phyloP scores from a whole-genome alignment of 768 basidiomycete species.

The Tylopilus sp. region DNA sequence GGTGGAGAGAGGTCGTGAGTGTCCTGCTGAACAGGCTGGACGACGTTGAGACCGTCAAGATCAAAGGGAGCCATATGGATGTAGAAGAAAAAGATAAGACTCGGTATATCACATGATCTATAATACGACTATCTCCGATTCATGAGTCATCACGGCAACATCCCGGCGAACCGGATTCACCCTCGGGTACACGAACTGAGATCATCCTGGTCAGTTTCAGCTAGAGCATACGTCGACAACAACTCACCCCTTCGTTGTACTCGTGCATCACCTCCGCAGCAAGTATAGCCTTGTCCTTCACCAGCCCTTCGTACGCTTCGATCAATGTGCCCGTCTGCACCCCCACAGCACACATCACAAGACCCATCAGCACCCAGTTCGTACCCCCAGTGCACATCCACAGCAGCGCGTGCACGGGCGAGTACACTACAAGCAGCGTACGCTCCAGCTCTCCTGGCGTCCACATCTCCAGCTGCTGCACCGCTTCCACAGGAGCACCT shows the following conservation, averaged over 20 bases:
- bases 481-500: conserved; percentile 42
- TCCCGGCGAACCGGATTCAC: conserved; percentile 73
- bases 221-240: background rate
- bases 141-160: conserved; percentile 81
- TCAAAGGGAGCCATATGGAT: conserved; percentile 54
- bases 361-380: conserved; percentile 72
- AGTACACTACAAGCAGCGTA: conserved; percentile 70
- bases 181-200: conserved; percentile 80
- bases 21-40: conserved; percentile 49
- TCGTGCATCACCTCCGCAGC: conserved; percentile 81
- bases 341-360: conserved; percentile 66
- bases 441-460: conserved; percentile 68
- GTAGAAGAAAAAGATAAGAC: conserved; percentile 8
- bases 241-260: conserved; percentile 72
- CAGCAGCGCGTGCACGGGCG: conserved; percentile 68
- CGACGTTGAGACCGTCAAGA: conserved; percentile 78
- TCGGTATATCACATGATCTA: conserved; percentile 8
- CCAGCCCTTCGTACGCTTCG: conserved; percentile 50
- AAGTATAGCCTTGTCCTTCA: conserved; percentile 75
- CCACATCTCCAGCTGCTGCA: conserved; percentile 83
- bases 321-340: conserved; percentile 49
- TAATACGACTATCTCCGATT: conserved; percentile 60
- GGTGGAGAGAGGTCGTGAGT: conserved; percentile 56
- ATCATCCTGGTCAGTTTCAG: background rate
- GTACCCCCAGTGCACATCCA: conserved; percentile 69